Evolutionary conservation across 495 filamentous ascomycete species (phyloP), one percentile per base, ranked within the genome.

Genomic region (Trichoderma asperelloides): DNA sequence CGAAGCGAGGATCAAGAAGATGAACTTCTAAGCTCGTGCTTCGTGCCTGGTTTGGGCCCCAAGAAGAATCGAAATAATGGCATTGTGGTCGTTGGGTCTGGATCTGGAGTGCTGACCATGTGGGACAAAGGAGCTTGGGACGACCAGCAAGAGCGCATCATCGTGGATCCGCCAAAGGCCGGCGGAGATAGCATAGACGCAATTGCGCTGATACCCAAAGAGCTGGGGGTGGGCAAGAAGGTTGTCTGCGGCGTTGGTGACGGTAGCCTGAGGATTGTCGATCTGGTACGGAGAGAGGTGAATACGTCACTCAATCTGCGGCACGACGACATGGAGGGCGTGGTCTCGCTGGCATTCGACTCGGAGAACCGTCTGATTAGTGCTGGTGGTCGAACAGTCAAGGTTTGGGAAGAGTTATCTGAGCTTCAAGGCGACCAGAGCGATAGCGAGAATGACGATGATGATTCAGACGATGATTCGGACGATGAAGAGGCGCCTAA

Each of bases 91-190:
- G 87, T 96, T 2, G 95, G 95, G 39, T 90, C 88, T 16, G 86
- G 87, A 13, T 86, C 82, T 11, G 95, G 95, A 18, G 85, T 96
- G 6, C 71, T 97, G 69, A 96, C 93, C 12, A 80, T 97, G 2
- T 98, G 95, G 95, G 93, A 98, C 72, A 89, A 86, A 70, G 95
- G 93, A 1, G 84, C 87, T 1, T 98, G 95, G 93, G 93, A 96
- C 71, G 93, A 96, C 76, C 92, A 96, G 74, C 90, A 95, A 69
- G 92, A 96, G 74, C 85, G 92, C 5, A 87, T 98, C 68, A 84
- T 89, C 62, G 83, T 97, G 11, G 83, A 88, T 65, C 76, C 81
- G 23, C 85, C 82, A 9, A 86, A 83, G 45, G 82, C 82, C 28
- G 80, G 81, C 21, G 80, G 72, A 47, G 91, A 93, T 69, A 87